Evolutionary conservation across 1,139 yeast species (phyloP).

Genomic region (Pichia sp.): DNA sequence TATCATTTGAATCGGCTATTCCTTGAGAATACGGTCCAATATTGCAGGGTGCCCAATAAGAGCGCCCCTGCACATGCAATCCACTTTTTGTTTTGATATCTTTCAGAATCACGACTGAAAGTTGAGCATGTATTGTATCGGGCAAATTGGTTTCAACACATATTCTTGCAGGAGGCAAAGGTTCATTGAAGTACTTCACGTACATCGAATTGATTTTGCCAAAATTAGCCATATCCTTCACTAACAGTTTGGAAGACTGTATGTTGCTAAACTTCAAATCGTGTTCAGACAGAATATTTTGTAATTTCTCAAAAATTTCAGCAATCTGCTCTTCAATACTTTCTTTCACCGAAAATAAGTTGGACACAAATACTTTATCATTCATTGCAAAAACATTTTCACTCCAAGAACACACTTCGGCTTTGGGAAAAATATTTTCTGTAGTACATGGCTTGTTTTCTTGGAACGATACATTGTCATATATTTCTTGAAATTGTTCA

Average conservation of each 20-base stretch:
- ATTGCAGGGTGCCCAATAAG: slow-evolving; percentile 98
- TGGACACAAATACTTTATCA: slow-evolving; percentile 46
- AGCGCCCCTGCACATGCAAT: slow-evolving; percentile 82
- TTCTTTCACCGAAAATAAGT: slow-evolving; percentile 37
- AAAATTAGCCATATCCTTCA: slow-evolving; percentile 64
- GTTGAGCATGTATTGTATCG: slow-evolving; percentile 38
- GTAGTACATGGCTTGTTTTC: too few species aligned
- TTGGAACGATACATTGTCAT: slow-evolving; percentile 6
- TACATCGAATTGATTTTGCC: slow-evolving; percentile 57
- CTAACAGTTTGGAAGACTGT: slow-evolving; percentile 55
- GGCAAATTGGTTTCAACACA: slow-evolving; percentile 66
- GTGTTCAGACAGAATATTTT: slow-evolving; percentile 31
- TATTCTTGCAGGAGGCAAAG: slow-evolving; percentile 82
- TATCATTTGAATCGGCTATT: slow-evolving; percentile 44
- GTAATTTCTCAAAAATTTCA: slow-evolving; percentile 46
- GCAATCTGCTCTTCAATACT: slow-evolving; percentile 43
- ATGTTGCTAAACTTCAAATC: slow-evolving; percentile 38
- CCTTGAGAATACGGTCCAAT: slow-evolving; percentile 97
- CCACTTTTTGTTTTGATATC: slow-evolving; percentile 46
- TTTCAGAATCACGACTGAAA: slow-evolving; percentile 52
- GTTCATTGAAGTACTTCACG: slow-evolving; percentile 46
- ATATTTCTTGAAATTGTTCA: slow-evolving; percentile 40
- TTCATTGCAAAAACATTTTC: slow-evolving; percentile 25
- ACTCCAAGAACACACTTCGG: slow-evolving; percentile 11
- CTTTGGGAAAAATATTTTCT: background rate